Base-by-base conservation (phyloP, 306 rosid species). In the Corylus americana region DNA sequence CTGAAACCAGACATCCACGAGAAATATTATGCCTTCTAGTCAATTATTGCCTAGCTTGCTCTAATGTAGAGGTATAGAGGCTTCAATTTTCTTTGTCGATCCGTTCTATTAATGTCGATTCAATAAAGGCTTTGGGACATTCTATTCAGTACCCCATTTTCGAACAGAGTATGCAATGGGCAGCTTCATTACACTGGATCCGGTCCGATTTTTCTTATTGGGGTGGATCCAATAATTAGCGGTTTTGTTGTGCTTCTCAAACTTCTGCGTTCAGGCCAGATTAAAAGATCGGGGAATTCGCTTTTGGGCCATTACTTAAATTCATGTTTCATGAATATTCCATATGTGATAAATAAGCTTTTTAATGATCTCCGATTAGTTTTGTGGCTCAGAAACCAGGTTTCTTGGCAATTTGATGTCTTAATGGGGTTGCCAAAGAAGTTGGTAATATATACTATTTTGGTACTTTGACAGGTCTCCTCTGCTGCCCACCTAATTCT, bases 401-500 rank as follows among this genome's bases (percentile, higher is more conserved):
- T 42, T 39, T 17, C n/a, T 17, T 17, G 1, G 71, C 48, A 37
- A 6, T 37, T 42, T 69, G 70, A 64, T 73, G 17, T 49, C 77
- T 51, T 79, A 83, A 31, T 57, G 62, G 81, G 49, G 66, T 74
- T 74, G 55, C 81, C 59, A 67, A 48, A 51, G 14, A 66, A 71
- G 73, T 78, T 75, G n/a, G 70, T 80, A 53, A 64, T 48, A 72
- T 20, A 29, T 9, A 68, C 63, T 39, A 17, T 55, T 29, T 58
- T 69, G 53, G 76, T 49, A 77, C 68, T 55, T 67, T 86, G 74
- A 73, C 74, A n/a, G 55, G 64, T 64, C 78, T 39, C 50, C 59
- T 79, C 73, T 45, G 77, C 71, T 29, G 66, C 53, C 76, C 84
- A 73, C 67, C 72, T 73, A 72, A 73, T 79, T 77, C 85, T 76